Conservation (phyloP, 495 filamentous ascomycete genomes). For the Lentithecium fluviatile region DNA sequence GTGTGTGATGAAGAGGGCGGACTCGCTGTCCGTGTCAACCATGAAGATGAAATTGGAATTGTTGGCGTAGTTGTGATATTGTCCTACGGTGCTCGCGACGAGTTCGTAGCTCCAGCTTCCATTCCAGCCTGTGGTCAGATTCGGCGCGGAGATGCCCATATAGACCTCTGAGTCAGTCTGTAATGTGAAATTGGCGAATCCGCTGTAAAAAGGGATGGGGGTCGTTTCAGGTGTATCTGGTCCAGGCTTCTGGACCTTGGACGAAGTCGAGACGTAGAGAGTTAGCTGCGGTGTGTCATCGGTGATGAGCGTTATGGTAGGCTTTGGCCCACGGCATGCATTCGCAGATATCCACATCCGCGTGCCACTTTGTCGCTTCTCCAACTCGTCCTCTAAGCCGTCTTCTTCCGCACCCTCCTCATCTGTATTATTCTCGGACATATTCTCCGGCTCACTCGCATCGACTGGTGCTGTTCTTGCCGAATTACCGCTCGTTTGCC, state of each 20-base stretch:
- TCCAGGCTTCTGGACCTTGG: conserved; percentile 66
- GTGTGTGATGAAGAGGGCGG: conserved; percentile 74
- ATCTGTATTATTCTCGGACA: background rate
- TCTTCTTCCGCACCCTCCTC: conserved; percentile 14
- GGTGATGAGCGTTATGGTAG: conserved; percentile 40
- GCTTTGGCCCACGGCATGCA: conserved; percentile 69
- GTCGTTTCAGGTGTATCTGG: conserved; percentile 50
- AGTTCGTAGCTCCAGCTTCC: conserved; percentile 74
- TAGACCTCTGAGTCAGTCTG: conserved; percentile 63
- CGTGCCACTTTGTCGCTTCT: conserved; percentile 14
- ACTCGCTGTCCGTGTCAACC: conserved; percentile 74
- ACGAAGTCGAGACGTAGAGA: conserved; percentile 70
- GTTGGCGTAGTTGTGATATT: conserved; percentile 61
- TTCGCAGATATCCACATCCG: conserved; percentile 74
- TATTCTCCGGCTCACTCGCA: background rate
- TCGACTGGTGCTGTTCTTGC: background rate
- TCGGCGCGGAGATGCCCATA: conserved; percentile 69
- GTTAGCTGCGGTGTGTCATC: conserved; percentile 65
- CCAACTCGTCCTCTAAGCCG: conserved; percentile 13
- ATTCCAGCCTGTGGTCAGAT: conserved; percentile 52
- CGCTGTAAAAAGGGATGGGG: conserved; percentile 51
- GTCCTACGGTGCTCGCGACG: conserved; percentile 74
- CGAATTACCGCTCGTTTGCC: background rate
- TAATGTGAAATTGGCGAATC: conserved; percentile 60
- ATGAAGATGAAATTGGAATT: conserved; percentile 58